These are phyloP conservation scores for Strigomonas galati DNA, from an alignment of 208 protist species.

Conservation along the genomic window DNA sequence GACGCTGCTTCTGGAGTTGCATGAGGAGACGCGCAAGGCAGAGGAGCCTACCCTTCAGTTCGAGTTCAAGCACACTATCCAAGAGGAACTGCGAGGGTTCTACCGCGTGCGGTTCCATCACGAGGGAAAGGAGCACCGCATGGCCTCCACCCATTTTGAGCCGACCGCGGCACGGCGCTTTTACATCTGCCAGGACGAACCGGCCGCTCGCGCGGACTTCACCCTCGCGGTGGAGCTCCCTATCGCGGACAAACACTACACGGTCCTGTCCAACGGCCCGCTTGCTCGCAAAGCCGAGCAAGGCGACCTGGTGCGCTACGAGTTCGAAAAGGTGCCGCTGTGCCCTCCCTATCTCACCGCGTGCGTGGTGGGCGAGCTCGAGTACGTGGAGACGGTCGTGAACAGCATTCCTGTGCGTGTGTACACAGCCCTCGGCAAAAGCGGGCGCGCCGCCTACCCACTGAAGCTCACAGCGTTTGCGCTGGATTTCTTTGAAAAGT, in stretches of 20 bases:
- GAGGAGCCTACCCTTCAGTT: constrained; percentile 64
- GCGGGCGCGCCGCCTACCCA: constrained; percentile 63
- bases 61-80: constrained; percentile 75
- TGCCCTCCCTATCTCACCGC: constrained; percentile 97
- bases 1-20: constrained; percentile 60
- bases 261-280: constrained; percentile 74
- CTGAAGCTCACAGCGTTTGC: constrained; percentile 73
- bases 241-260: constrained; percentile 51
- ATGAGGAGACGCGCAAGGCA: constrained; percentile 32
- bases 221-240: constrained; percentile 85
- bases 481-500: constrained; percentile 83
- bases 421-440: constrained; percentile 74
- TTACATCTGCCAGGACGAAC: constrained; percentile 98
- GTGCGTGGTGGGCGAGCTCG: constrained; percentile 93
- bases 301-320: constrained; percentile 32
- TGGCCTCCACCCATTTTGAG: constrained; percentile 97
- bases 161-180: constrained; percentile 91
- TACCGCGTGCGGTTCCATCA: constrained; percentile 78
- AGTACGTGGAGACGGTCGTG: constrained; percentile 57
- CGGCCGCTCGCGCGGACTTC: constrained; percentile 95
- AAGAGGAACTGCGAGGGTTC: constrained; percentile 91
- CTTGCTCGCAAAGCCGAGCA: constrained; percentile 38
- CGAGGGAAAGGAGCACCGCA: constrained; percentile 75
- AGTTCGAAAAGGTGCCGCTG: constrained; percentile 84
- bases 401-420: constrained; percentile 70